A percentile compares a stretch with the other conserved stretches of the same genome.
phyloP scores from a whole-genome alignment of 257 asterid genomes.

The Coffea canephora region DNA sequence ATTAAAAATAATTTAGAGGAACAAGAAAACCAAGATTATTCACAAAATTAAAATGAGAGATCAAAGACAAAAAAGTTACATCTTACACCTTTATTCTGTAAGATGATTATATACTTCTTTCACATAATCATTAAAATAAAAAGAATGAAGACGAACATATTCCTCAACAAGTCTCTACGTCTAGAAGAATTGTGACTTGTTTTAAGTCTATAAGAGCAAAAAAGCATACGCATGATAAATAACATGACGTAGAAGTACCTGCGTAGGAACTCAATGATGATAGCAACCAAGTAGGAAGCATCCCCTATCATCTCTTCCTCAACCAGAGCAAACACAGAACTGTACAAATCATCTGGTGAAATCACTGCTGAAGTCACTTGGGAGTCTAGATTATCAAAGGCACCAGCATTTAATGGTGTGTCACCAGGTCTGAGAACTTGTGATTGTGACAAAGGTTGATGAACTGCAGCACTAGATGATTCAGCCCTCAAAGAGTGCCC shows the following conservation, averaged over 20 bases:
- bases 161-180: neutral
- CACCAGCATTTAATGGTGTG: constrained; percentile 44
- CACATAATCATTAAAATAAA: too few species aligned
- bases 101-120: too few species aligned
- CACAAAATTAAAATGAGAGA: neutral
- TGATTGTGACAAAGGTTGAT: constrained; percentile 41
- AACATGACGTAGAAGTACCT: constrained; percentile 45
- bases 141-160: too few species aligned
- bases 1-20: constrained; percentile 7
- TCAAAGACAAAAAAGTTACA: too few species aligned
- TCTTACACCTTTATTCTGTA: too few species aligned
- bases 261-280: constrained; percentile 80
- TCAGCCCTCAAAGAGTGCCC: constrained; percentile 31
- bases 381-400: constrained; percentile 48
- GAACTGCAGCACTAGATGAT: constrained; percentile 38
- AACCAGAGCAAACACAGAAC: constrained; percentile 58
- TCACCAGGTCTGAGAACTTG: constrained; percentile 38
- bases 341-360: constrained; percentile 66
- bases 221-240: neutral
- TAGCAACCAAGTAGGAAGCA: constrained; percentile 73
- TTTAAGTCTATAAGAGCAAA: neutral
- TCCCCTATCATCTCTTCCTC: constrained; percentile 96
- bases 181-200: neutral
- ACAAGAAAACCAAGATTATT: neutral
- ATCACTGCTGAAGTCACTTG: constrained; percentile 66